Conservation (phyloP, 1,284 basidiomycete genomes). For the Boletellus dicymbophilus region DNA sequence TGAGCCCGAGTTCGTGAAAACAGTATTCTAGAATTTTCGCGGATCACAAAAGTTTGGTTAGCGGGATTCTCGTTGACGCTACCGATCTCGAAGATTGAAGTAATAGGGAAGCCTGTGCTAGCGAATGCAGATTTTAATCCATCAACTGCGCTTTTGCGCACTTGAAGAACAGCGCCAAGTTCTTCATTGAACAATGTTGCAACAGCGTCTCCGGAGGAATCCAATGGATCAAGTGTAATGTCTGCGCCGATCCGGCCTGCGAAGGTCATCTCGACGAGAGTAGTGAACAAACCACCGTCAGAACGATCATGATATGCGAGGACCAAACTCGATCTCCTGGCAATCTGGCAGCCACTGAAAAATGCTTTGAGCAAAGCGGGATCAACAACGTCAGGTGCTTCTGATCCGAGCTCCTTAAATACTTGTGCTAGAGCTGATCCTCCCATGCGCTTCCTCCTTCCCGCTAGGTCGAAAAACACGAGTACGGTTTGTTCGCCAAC, state of each 20-base stretch:
- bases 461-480: constrained; percentile 89
- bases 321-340: constrained; percentile 70
- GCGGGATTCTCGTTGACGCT: constrained; percentile 52
- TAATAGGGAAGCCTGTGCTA: constrained; percentile 70
- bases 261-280: constrained; percentile 96
- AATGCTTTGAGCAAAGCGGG: constrained; percentile 79
- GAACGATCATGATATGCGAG: constrained; percentile 98
- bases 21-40: constrained; percentile 53
- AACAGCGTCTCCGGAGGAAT: constrained; percentile 52
- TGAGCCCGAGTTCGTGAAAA: constrained; percentile 69
- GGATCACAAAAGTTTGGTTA: constrained; percentile 68
- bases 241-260: constrained; percentile 85
- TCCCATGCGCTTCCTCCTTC: constrained; percentile 84
- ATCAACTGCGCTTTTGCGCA: constrained; percentile 63
- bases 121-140: constrained; percentile 66
- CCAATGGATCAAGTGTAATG: constrained; percentile 65
- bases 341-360: constrained; percentile 72
- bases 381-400: constrained; percentile 88
- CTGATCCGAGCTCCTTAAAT: constrained; percentile 90
- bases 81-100: constrained; percentile 78
- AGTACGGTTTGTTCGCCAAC: constrained; percentile 69
- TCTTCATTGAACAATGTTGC: constrained; percentile 94
- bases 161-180: constrained; percentile 91
- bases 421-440: constrained; percentile 97
- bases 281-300: constrained; percentile 93